phyloP scores from a whole-genome alignment of 176 grass and related monocot species.

The Hordeum marinum region DNA sequence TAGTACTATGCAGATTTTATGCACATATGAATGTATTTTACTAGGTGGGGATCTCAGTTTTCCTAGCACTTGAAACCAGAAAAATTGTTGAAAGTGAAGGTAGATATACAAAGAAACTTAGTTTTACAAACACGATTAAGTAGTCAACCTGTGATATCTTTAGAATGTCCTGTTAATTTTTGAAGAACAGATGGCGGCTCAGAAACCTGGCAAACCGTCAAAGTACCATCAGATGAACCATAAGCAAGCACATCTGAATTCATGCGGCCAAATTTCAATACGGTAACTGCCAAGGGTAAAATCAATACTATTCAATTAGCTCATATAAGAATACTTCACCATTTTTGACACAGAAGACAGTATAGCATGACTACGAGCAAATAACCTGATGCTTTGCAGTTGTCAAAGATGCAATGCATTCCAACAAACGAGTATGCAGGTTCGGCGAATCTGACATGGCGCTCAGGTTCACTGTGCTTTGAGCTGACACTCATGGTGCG shows the following conservation, averaged over 20 bases:
- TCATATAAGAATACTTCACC: slow-evolving; percentile 15
- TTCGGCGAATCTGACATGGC: slow-evolving; percentile 53
- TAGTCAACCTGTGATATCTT: slow-evolving; percentile 89
- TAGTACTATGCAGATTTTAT: background rate
- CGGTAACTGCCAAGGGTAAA: slow-evolving; percentile 57
- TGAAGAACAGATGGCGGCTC: slow-evolving; percentile 76
- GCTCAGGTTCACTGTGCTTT: slow-evolving; percentile 61
- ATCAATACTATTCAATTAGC: background rate
- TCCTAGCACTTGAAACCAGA: background rate
- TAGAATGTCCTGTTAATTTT: slow-evolving; percentile 83
- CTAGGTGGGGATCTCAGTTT: background rate
- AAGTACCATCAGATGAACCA: slow-evolving; percentile 85
- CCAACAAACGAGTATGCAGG: slow-evolving; percentile 96
- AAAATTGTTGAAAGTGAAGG: slow-evolving; percentile 2
- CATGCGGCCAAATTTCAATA: slow-evolving; percentile 88
- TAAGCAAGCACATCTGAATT: slow-evolving; percentile 90
- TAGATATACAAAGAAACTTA: background rate
- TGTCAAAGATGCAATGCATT: slow-evolving; percentile 98
- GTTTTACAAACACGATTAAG: background rate
- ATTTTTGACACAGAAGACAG: slow-evolving; percentile 3
- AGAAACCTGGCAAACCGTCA: slow-evolving; percentile 88
- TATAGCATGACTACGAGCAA: slow-evolving; percentile 13
- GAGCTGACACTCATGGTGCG: slow-evolving; percentile 52
- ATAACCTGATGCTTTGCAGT: slow-evolving; percentile 88
- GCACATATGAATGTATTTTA: background rate